These are phyloP conservation scores for Parachaetomium inaequale DNA, from an alignment of 495 filamentous ascomycete genomes.

Conservation along the genomic window DNA sequence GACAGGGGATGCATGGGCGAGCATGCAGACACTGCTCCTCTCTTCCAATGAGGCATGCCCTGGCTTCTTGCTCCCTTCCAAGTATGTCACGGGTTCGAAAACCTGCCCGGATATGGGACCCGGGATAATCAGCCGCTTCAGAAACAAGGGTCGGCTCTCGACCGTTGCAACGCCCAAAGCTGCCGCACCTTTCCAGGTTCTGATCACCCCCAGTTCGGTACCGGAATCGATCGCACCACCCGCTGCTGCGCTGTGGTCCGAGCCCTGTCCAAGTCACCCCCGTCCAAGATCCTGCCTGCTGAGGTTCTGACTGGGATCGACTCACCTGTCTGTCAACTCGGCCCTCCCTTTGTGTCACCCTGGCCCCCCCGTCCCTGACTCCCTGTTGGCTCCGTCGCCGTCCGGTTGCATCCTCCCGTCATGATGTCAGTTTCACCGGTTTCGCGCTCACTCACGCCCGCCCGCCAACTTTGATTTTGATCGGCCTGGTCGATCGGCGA, in stretches of 20 bases:
- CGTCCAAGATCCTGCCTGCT: constrained; percentile 22
- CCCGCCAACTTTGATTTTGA: background rate
- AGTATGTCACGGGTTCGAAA: background rate
- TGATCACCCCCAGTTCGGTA: constrained; percentile 21
- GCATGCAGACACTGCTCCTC: background rate
- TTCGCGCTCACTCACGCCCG: background rate
- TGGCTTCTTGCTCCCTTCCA: background rate
- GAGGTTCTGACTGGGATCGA: constrained; percentile 19
- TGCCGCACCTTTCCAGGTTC: constrained; percentile 13
- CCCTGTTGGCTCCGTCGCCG: background rate
- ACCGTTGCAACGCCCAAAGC: constrained; percentile 13
- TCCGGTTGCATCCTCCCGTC: background rate
- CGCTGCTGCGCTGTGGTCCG: constrained; percentile 4
- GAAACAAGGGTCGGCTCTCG: background rate
- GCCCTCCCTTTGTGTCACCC: constrained; percentile 3
- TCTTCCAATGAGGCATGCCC: background rate
- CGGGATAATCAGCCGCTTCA: no score
- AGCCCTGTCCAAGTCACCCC: background rate
- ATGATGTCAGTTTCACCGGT: constrained; percentile 12
- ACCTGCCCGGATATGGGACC: background rate
- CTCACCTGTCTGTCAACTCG: background rate
- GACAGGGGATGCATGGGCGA: background rate
- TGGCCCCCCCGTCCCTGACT: background rate
- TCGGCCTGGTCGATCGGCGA: background rate
- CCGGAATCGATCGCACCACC: constrained; percentile 20